A percentile compares a stretch with the other conserved stretches of the same genome.
These are phyloP conservation scores for Buddleja alternifolia DNA, from an alignment of 257 asterid species.

Conservation along the genomic window DNA sequence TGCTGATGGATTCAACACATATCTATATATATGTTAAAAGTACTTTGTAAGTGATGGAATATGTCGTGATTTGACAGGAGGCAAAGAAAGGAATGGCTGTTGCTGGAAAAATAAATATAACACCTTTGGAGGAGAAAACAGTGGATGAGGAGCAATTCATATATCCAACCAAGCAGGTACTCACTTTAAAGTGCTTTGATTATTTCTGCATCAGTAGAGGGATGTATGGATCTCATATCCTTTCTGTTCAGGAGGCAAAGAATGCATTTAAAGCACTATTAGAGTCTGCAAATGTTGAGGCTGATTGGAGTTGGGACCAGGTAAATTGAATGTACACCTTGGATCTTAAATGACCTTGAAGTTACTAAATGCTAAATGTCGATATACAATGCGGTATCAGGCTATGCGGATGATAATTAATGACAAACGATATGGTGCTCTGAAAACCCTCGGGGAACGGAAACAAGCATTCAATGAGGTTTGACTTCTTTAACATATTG, in stretches of 20 bases:
- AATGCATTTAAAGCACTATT: slow-evolving; percentile 84
- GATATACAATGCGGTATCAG: slow-evolving; percentile 44
- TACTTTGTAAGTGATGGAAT: background rate
- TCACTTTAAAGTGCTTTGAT: slow-evolving; percentile 29
- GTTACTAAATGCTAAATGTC: slow-evolving; percentile 23
- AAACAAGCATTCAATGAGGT: slow-evolving; percentile 99
- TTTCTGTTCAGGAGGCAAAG: slow-evolving; percentile 80
- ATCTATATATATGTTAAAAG: no score
- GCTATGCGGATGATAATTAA: slow-evolving; percentile 92
- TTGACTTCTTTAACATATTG: slow-evolving; percentile 10
- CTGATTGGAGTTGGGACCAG: slow-evolving; percentile 99
- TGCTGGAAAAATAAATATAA: slow-evolving; percentile 56
- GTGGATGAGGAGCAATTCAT: slow-evolving; percentile 65
- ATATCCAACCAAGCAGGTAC: slow-evolving; percentile 91
- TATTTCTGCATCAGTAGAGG: slow-evolving; percentile 6
- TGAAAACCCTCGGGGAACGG: slow-evolving; percentile 96
- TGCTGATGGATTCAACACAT: slow-evolving; percentile 5
- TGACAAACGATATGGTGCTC: slow-evolving; percentile 92
- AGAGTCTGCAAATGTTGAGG: slow-evolving; percentile 88
- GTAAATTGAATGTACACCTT: slow-evolving; percentile 38
- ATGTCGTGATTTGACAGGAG: slow-evolving; percentile 45
- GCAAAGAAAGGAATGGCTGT: slow-evolving; percentile 58
- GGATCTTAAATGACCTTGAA: slow-evolving; percentile 25
- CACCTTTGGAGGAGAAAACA: slow-evolving; percentile 65
- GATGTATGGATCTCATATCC: slow-evolving; percentile 18